Conservation (phyloP, 1,284 basidiomycete species). For the Coniferiporia weirii region DNA sequence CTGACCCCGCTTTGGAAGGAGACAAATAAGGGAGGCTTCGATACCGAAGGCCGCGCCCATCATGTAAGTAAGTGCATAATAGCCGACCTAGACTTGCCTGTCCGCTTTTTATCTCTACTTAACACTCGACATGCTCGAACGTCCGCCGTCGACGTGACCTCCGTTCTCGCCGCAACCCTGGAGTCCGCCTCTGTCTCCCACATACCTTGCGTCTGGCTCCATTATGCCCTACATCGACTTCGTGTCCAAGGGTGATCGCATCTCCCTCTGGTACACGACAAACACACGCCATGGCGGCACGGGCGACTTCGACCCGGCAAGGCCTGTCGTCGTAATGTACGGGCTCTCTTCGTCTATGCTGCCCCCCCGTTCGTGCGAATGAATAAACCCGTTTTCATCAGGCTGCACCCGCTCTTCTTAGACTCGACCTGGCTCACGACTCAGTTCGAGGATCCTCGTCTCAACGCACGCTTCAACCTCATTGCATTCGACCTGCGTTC, state of each 20-base stretch:
- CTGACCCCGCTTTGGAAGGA: too few relatives aligned
- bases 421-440: conserved; percentile 62
- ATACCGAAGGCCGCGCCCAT: neutral
- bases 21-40: neutral
- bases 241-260: conserved; percentile 56
- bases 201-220: neutral
- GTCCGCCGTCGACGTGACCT: neutral
- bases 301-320: conserved; percentile 57
- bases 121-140: neutral
- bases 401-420: conserved; percentile 58
- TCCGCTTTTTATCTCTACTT: neutral
- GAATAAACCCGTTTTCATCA: neutral
- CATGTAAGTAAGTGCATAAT: neutral
- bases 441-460: conserved; percentile 62
- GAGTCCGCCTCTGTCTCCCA: neutral
- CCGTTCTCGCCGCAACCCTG: neutral
- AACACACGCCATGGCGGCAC: conserved; percentile 54
- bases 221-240: conserved; percentile 72
- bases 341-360: neutral
- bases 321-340: conserved; percentile 54
- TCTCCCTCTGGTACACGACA: conserved; percentile 65
- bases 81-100: neutral
- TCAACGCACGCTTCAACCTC: conserved; percentile 54
- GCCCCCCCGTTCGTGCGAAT: neutral
- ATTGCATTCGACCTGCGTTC: conserved; percentile 68